A percentile compares a stretch with the other conserved stretches of the same genome.
Evolutionary conservation across 2,329 filamentous ascomycete species (phyloP).

Genomic region (Colletotrichum acutatum): DNA sequence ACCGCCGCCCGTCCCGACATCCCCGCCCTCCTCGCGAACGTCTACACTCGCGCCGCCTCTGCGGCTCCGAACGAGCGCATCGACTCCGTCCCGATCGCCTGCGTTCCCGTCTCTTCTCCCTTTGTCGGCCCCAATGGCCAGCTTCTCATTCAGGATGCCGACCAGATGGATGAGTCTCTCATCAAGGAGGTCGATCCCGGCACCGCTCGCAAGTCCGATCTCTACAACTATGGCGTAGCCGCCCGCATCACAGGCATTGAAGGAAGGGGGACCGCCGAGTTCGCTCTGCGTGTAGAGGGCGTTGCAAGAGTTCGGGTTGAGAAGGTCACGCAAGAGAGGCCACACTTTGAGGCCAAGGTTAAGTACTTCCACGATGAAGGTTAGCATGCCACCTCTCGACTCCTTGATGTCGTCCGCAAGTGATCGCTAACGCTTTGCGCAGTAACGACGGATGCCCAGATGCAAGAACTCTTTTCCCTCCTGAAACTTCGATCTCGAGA

Average conservation of each 20-base stretch:
- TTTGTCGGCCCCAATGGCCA: slow-evolving; percentile 80
- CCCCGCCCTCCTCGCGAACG: slow-evolving; percentile 84
- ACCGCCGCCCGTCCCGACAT: slow-evolving; percentile 85
- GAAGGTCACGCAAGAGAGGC: slow-evolving; percentile 78
- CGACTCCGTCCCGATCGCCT: slow-evolving; percentile 81
- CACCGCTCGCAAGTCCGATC: slow-evolving; percentile 73
- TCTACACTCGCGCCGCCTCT: slow-evolving; percentile 81
- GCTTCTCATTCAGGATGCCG: slow-evolving; percentile 75
- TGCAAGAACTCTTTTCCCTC: slow-evolving; percentile 78
- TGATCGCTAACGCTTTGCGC: slow-evolving; percentile 11
- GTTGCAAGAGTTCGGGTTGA: slow-evolving; percentile 81
- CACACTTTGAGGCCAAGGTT: slow-evolving; percentile 88
- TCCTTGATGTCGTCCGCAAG: no score
- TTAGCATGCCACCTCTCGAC: slow-evolving; percentile 52
- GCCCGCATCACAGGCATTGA: slow-evolving; percentile 84
- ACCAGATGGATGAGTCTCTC: slow-evolving; percentile 57
- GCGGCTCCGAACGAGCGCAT: slow-evolving; percentile 73
- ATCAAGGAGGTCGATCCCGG: slow-evolving; percentile 65
- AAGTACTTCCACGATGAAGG: slow-evolving; percentile 76
- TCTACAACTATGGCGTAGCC: slow-evolving; percentile 86
- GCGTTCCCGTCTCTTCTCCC: slow-evolving; percentile 84
- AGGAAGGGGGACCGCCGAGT: slow-evolving; percentile 78
- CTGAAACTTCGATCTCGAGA: slow-evolving; percentile 89
- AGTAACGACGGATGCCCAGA: slow-evolving; percentile 62
- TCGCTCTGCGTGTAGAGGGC: slow-evolving; percentile 89